These are phyloP conservation scores for Globisporangium splendens DNA, from an alignment of 352 stramenopile species.

Conservation along the genomic window DNA sequence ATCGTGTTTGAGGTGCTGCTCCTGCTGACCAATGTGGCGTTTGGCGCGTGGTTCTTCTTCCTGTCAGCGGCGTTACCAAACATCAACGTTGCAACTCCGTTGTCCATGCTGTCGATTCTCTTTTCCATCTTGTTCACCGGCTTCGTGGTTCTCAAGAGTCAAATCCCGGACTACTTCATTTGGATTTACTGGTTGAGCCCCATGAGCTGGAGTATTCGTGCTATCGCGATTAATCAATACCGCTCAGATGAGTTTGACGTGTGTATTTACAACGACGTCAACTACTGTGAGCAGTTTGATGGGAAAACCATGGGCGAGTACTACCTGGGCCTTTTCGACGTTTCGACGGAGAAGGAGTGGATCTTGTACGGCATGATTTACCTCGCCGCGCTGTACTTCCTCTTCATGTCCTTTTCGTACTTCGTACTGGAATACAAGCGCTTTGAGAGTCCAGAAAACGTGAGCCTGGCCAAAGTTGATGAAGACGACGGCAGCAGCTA, in stretches of 20 bases:
- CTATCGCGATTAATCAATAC: constrained; percentile 45
- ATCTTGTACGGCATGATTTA: constrained; percentile 39
- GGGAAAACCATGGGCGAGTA: constrained; percentile 37
- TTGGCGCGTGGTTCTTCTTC: constrained; percentile 51
- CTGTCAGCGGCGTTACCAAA: constrained; percentile 33
- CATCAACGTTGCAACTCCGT: constrained; percentile 45
- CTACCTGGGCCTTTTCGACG: constrained; percentile 54
- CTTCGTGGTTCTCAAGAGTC: constrained; percentile 49
- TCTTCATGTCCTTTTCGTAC: constrained; percentile 54
- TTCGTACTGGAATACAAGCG: constrained; percentile 57
- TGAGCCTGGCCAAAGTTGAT: constrained; percentile 25
- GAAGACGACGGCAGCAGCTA: no score
- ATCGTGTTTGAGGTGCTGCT: constrained; percentile 74
- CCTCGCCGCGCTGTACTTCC: constrained; percentile 37
- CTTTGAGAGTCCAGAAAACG: constrained; percentile 52
- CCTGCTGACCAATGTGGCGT: constrained; percentile 52
- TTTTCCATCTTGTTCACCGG: constrained; percentile 67
- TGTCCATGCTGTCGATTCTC: constrained; percentile 51
- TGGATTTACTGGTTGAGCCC: constrained; percentile 80
- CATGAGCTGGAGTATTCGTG: constrained; percentile 47
- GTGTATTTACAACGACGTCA: constrained; percentile 33
- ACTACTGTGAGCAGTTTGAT: constrained; percentile 37
- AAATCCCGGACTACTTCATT: constrained; percentile 49
- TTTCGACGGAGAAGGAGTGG: constrained; percentile 38
- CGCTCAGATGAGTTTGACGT: constrained; percentile 26